Evolutionary conservation across 1,284 basidiomycete species (phyloP).

Genomic region (Trametes sp.): DNA sequence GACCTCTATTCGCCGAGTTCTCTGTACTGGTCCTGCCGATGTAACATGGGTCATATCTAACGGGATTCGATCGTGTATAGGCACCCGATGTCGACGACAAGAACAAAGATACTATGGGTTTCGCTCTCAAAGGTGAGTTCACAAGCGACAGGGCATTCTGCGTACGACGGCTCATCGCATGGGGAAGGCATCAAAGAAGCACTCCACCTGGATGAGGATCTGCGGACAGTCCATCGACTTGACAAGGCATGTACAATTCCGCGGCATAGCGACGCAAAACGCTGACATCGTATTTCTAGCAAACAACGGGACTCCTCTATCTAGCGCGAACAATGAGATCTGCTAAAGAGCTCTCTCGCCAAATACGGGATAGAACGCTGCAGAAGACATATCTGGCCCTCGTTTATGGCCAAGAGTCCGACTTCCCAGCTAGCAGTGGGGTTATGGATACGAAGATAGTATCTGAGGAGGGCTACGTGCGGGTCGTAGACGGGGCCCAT

Average conservation of each 20-base stretch:
- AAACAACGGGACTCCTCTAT: constrained; percentile 69
- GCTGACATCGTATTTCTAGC: constrained; percentile 43
- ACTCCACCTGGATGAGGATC: constrained; percentile 47
- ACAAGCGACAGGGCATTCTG: neutral
- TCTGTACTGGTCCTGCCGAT: too few species aligned
- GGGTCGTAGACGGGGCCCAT: neutral
- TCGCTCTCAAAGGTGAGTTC: neutral
- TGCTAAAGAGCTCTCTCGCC: constrained; percentile 60
- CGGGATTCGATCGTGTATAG: too few species aligned
- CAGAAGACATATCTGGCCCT: constrained; percentile 74
- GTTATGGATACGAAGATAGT: constrained; percentile 54
- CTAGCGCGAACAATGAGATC: constrained; percentile 55
- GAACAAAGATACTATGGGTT: neutral
- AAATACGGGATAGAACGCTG: constrained; percentile 57
- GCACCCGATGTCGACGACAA: too few species aligned
- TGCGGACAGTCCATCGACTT: constrained; percentile 67
- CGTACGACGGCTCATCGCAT: neutral
- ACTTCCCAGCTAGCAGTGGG: constrained; percentile 52
- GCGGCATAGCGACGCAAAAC: neutral
- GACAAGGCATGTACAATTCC: constrained; percentile 60
- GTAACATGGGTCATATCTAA: too few species aligned
- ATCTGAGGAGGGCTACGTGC: constrained; percentile 54
- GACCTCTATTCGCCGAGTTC: too few species aligned
- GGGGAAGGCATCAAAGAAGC: constrained; percentile 38
- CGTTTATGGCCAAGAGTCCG: constrained; percentile 59